Evolutionary conservation across 768 basidiomycete genomes (phyloP), one percentile per base, ranked within the genome.

Genomic region (Porphyrellus cyaneotinctus): DNA sequence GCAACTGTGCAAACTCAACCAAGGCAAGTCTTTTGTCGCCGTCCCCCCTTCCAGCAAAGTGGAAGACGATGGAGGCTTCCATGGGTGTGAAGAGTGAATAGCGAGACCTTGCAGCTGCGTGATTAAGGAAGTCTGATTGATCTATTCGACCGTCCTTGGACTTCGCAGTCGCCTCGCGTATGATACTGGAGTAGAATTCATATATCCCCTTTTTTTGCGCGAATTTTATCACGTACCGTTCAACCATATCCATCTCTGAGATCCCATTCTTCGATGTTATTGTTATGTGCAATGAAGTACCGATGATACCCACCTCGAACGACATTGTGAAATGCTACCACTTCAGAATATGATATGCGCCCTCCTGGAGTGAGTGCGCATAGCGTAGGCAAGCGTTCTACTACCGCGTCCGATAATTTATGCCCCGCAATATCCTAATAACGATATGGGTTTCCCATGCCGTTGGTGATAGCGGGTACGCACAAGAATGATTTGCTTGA

Each of bases 41-140:
- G 41, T 77, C 74, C 14, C 94, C 95, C 43, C 93, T 82, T 13
- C 90, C 86, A 24, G 94, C 94, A 73, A 97, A 98, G 70, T 99
- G 95, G 75, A 97, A 99, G 63, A 99, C 85, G 64, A 98, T 97
- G 48, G 88, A 83, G n/a, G 89, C 92, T 70, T 98, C 95, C 91
- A 97, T 95, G 5, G 95, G 95, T 1, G 93, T 95, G 70, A 97
- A 97, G 47, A 95, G 80, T 35, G 91, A 88, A 70, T 98, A 97
- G 33, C 95, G 88, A 60, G 95, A 91, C 59, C 77, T 87, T 32
- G 85, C 80, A 24, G 89, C 85, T 14, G 93, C 82, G 67, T 97
- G 77, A 68, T 97, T 88, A 52, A 95, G 78, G 72, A 99, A 98
- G 70, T 98, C 97, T n/a, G 84, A 81, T 65, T 93, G 85, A 70